Evolutionary conservation across 176 grass and related monocot species (phyloP).

Genomic region (Eragrostis curvula): DNA sequence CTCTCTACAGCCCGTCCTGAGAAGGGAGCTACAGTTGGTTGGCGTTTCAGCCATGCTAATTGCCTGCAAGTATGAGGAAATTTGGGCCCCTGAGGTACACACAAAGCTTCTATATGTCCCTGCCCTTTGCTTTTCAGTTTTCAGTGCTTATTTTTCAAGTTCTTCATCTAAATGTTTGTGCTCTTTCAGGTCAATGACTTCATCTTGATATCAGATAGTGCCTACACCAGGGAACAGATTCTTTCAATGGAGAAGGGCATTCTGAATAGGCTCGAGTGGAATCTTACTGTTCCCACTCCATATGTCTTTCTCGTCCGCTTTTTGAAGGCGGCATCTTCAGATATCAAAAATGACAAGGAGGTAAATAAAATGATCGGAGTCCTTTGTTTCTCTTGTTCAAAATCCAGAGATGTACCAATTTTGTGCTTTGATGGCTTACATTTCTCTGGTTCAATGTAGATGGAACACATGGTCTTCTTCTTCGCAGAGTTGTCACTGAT

Average conservation of each 20-base stretch:
- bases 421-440: background rate
- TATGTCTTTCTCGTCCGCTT: slow-evolving; percentile 88
- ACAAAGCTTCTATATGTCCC: slow-evolving; percentile 8
- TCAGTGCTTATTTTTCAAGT: background rate
- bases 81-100: slow-evolving; percentile 94
- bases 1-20: slow-evolving; percentile 58
- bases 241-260: slow-evolving; percentile 87
- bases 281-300: slow-evolving; percentile 81
- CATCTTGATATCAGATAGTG: slow-evolving; percentile 87
- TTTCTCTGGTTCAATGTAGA: slow-evolving; percentile 52
- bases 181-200: slow-evolving; percentile 83
- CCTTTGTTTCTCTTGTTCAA: too few species aligned
- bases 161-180: slow-evolving; percentile 10
- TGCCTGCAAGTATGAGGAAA: slow-evolving; percentile 95
- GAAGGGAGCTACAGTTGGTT: slow-evolving; percentile 90
- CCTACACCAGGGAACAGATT: slow-evolving; percentile 80
- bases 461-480: slow-evolving; percentile 94
- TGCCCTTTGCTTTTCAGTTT: background rate
- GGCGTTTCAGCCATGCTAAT: slow-evolving; percentile 86
- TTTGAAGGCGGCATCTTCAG: slow-evolving; percentile 64
- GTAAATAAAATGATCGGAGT: slow-evolving; percentile 24
- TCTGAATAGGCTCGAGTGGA: slow-evolving; percentile 91
- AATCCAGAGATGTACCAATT: background rate
- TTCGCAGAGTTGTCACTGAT: slow-evolving; percentile 81
- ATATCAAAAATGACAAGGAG: slow-evolving; percentile 59